Conservation (phyloP, 116 monocot species). For the Papilionanthe hybrid region DNA sequence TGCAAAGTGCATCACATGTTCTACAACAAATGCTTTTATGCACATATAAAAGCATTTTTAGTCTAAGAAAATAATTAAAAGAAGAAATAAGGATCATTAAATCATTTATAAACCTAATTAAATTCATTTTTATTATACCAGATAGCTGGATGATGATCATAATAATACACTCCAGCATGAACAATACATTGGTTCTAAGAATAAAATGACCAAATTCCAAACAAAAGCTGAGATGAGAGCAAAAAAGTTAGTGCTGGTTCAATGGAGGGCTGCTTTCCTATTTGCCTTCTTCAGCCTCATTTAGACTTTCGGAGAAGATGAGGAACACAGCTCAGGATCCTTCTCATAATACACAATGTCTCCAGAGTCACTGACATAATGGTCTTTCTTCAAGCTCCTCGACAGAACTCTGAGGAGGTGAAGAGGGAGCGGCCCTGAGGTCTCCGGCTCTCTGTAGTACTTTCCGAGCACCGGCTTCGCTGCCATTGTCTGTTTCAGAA, state of each 20-base stretch:
- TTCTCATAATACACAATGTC: slow-evolving; percentile 76
- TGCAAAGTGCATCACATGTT: no score
- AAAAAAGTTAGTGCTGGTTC: background rate
- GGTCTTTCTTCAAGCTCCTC: slow-evolving; percentile 57
- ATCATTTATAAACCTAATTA: no score
- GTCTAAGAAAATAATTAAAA: no score
- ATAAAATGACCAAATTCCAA: background rate
- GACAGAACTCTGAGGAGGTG: slow-evolving; percentile 50
- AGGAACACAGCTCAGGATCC: background rate
- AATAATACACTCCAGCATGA: no score
- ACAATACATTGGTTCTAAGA: no score
- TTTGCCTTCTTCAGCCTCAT: background rate
- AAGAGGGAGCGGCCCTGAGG: slow-evolving; percentile 63
- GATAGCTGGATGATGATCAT: no score
- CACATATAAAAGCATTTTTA: no score
- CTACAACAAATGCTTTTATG: no score
- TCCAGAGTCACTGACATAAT: slow-evolving; percentile 70
- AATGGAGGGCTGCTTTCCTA: background rate
- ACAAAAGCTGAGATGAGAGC: background rate
- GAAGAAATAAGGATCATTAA: no score
- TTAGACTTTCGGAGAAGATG: background rate
- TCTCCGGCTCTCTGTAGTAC: slow-evolving; percentile 77
- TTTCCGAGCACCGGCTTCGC: slow-evolving; percentile 76
- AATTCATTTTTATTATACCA: no score
- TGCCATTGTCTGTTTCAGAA: slow-evolving; percentile 51